Percentiles rank a stretch among this genome's conserved stretches.
Conservation (phyloP, 331 rosid species). For the Arachis monticola region DNA sequence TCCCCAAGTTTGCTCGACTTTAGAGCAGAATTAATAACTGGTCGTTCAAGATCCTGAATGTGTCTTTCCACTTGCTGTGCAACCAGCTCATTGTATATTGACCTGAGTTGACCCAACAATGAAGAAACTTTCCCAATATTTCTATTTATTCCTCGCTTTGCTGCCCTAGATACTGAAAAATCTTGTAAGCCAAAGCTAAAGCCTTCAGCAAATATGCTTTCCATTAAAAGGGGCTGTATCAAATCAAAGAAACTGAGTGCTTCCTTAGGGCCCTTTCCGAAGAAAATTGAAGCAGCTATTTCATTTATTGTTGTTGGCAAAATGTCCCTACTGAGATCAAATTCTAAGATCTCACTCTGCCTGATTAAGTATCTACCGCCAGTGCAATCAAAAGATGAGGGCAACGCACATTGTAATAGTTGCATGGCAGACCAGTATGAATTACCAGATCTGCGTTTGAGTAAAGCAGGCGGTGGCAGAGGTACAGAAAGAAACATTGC, state of each 20-base stretch:
- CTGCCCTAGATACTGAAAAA: conserved; percentile 61
- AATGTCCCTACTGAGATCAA: conserved; percentile 59
- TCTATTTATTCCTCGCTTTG: conserved; percentile 45
- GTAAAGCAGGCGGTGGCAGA: conserved; percentile 71
- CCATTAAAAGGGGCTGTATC: conserved; percentile 91
- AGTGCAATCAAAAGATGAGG: conserved; percentile 60
- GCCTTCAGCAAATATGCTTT: conserved; percentile 75
- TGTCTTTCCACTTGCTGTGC: conserved; percentile 76
- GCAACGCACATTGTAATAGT: conserved; percentile 75
- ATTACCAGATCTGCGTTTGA: conserved; percentile 49
- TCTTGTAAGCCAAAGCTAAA: conserved; percentile 87
- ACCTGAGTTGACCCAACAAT: conserved; percentile 69
- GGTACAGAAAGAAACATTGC: conserved; percentile 74
- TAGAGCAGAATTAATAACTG: conserved; percentile 57
- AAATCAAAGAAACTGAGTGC: conserved; percentile 71
- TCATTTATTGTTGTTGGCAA: conserved; percentile 72
- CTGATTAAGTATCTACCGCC: conserved; percentile 64
- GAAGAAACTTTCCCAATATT: conserved; percentile 58
- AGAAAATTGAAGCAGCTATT: conserved; percentile 77
- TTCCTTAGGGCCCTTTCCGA: conserved; percentile 76
- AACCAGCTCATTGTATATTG: conserved; percentile 67
- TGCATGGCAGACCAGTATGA: conserved; percentile 85
- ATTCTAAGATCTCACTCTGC: conserved; percentile 62
- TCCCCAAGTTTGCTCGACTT: conserved; percentile 72
- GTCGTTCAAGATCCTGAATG: conserved; percentile 56